Base-by-base conservation (phyloP, 176 grass and related monocot species). In the Poa pratensis region DNA sequence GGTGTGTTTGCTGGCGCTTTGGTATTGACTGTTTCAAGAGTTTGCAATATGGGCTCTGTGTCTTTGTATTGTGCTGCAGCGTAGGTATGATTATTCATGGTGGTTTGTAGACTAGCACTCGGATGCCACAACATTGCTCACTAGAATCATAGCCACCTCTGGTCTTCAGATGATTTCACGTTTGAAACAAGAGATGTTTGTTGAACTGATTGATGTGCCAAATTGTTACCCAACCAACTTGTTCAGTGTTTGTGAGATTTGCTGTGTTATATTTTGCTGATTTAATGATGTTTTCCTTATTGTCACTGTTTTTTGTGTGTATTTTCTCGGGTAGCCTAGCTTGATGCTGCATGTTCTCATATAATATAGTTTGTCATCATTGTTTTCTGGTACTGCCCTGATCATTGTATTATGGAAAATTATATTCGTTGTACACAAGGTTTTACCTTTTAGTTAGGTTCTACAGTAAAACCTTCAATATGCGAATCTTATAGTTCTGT, bases 251-350 rank as follows among this genome's bases (percentile, higher is more conserved):
- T 15, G 10, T 5, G 19, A 20, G 17, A 14, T 75, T 24, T 66
- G 16, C 22, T 58, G 79, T 76, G n/a, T 81, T 82, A 19, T 22
- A 63, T 50, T 87, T 35, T 46, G 7, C 37, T 27, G 3, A 28
- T 81, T 42, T 45, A n/a, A 34, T 87, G n/a, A 10, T 66, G 20
- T 87, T 15, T 76, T 9, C 59, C 43, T 30, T 64, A 59, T 32
- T 19, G 30, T 43, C 72, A 9, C 24, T 65, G 7, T 76, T 20
- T 19, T n/a, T 20, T 49, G 17, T 49, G 8, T 16, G 37, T 60
- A 9, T 27, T 16, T 78, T 78, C 22, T 78, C 34, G 0, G 23
- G 50, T 70, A 32, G 5, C 23, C 27, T 50, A n/a, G 16, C 58
- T 30, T 73, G 34, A 87, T 75, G 20, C 20, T 16, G 9, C 58